phyloP scores from a whole-genome alignment of 129 eudicot species.

The Smallanthus sonchifolius region DNA sequence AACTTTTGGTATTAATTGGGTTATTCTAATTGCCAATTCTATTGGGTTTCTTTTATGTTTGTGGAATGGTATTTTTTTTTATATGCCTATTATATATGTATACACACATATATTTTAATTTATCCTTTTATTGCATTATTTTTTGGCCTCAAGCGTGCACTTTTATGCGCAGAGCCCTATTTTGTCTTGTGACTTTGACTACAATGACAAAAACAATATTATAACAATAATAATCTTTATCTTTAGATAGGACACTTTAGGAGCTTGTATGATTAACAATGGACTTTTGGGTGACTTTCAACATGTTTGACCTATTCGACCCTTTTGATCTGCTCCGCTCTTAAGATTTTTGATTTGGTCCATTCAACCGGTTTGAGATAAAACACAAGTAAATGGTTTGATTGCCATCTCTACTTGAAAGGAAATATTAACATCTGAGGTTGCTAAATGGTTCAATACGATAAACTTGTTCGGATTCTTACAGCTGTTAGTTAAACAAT shows the following conservation, averaged over 20 bases:
- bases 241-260: neutral
- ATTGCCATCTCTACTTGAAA: neutral
- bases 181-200: neutral
- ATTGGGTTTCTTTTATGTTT: neutral
- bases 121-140: neutral
- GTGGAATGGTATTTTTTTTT: neutral
- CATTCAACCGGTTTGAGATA: neutral
- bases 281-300: neutral
- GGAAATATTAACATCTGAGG: constrained; percentile 5
- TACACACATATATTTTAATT: neutral
- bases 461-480: neutral
- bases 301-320: neutral
- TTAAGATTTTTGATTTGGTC: neutral
- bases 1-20: neutral
- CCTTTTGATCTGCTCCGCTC: neutral
- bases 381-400: neutral
- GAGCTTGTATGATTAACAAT: neutral
- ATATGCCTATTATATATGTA: neutral
- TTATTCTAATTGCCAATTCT: neutral
- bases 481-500: neutral
- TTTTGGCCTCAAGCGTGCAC: neutral
- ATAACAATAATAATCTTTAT: neutral
- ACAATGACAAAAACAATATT: neutral
- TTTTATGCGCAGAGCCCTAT: neutral
- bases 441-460: constrained; percentile 2